Conservation (phyloP, 495 filamentous ascomycete species). For the Zalerion maritima region DNA sequence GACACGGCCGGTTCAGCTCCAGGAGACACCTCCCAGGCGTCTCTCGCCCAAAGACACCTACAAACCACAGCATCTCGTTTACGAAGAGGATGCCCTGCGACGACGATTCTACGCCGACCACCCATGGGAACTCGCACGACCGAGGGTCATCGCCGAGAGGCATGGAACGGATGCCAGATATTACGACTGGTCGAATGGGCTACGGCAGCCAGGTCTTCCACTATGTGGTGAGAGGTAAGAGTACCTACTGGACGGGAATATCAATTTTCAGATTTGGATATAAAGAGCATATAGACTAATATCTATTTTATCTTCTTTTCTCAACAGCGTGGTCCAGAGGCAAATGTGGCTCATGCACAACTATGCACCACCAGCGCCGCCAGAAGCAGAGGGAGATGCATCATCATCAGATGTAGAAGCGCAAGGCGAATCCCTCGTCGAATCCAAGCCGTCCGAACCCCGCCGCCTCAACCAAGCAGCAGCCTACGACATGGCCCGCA, state of each 20-base stretch:
- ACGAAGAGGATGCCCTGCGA: constrained; percentile 76
- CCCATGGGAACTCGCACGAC: constrained; percentile 92
- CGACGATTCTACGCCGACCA: constrained; percentile 78
- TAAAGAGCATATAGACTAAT: not conserved
- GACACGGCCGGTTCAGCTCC: constrained; percentile 49
- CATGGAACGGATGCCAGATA: constrained; percentile 64
- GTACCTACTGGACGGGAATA: too few relatives aligned
- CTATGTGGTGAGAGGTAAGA: constrained; percentile 79
- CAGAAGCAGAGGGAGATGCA: too few relatives aligned
- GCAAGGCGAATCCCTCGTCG: too few relatives aligned
- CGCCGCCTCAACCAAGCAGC: constrained; percentile 39
- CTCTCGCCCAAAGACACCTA: constrained; percentile 58
- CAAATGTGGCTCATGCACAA: constrained; percentile 73
- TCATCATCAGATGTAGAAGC: too few relatives aligned
- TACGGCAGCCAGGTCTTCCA: constrained; percentile 62
- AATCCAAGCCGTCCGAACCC: too few relatives aligned
- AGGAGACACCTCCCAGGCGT: constrained; percentile 32
- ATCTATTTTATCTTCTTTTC: constrained; percentile 2
- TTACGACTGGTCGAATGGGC: constrained; percentile 61
- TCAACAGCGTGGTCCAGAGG: constrained; percentile 77
- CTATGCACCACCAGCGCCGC: too few relatives aligned
- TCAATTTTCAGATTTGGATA: not conserved
- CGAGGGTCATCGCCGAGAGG: constrained; percentile 68
- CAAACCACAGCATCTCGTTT: constrained; percentile 59
- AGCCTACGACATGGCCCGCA: constrained; percentile 81